Base-by-base conservation (phyloP, 805 yeast species). In the Teunomyces funiuensis region DNA sequence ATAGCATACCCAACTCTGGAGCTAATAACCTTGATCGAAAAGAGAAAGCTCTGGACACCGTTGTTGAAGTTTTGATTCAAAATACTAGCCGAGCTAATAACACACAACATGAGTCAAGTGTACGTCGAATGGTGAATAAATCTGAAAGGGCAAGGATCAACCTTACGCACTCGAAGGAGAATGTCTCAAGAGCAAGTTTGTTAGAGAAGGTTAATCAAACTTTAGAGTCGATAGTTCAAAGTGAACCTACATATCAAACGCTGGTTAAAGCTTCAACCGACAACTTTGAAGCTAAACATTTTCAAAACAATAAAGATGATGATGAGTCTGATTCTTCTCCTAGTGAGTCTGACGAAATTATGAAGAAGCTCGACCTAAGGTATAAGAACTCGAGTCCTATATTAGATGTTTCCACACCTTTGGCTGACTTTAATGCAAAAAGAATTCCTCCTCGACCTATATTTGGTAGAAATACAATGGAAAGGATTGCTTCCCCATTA, bases 181-280 rank as follows among this genome's bases (percentile, higher is more conserved):
- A 46, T 41, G 16, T 43, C 30, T 50, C 38, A 19, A 46, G 50
- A 13, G 47, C 43, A 5, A 36, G 42, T 28, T 36, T 44, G 20
- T 36, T 42, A 13, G 50, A 53, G 33, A 43, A 48, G 27, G 51
- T 43, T 4, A 43, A 44, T 29, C 50, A 44, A 28, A 42, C 51
- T 2, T 30, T 40, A 5, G 45, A 43, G 18, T 44, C 51, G 9
- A 42, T 48, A 15, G 40, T 22, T 13, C 28, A 22, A 14, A 15
- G n/a, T 11, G 37, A 20, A 18, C 9, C 7, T 14, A 22, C 20
- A 22, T 10, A 13, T 23, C n/a, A 15, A 3, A 11, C 28, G 13
- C 16, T 13, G n/a, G n/a, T n/a, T n/a, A n/a, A n/a, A n/a, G n/a
- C n/a, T n/a, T n/a, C n/a, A n/a, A n/a, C n/a, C n/a, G n/a, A n/a